Evolutionary conservation across 2,329 filamentous ascomycete genomes (phyloP).

Genomic region (Alternaria tenuissima): DNA sequence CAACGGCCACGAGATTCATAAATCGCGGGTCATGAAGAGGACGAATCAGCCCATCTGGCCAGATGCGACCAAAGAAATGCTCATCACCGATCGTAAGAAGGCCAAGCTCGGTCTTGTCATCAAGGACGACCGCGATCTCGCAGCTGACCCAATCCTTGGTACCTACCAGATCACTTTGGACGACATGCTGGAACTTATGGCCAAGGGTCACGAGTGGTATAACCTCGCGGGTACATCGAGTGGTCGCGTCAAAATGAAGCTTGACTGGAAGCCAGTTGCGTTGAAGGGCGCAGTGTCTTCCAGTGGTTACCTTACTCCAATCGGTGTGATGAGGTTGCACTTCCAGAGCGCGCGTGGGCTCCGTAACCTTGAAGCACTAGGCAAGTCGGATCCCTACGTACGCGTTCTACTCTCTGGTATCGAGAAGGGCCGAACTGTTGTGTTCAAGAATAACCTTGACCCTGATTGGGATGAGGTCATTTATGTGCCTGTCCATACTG

Average conservation of each 20-base stretch:
- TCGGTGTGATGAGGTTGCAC: slow-evolving; percentile 94
- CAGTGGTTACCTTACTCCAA: slow-evolving; percentile 89
- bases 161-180: slow-evolving; percentile 95
- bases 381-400: slow-evolving; percentile 95
- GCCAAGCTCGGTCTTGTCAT: slow-evolving; percentile 90
- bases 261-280: slow-evolving; percentile 95
- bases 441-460: slow-evolving; percentile 93
- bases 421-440: slow-evolving; percentile 90
- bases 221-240: slow-evolving; percentile 81
- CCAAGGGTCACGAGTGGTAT: slow-evolving; percentile 96
- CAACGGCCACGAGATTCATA: slow-evolving; percentile 90
- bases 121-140: slow-evolving; percentile 92
- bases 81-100: slow-evolving; percentile 91
- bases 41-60: slow-evolving; percentile 98
- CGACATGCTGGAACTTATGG: slow-evolving; percentile 89
- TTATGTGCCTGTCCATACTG: slow-evolving; percentile 88
- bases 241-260: slow-evolving; percentile 86
- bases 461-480: slow-evolving; percentile 96
- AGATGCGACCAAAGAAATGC: slow-evolving; percentile 88
- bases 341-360: slow-evolving; percentile 84
- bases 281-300: slow-evolving; percentile 79
- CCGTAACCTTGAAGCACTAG: slow-evolving; percentile 91
- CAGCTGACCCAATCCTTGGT: slow-evolving; percentile 82
- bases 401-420: slow-evolving; percentile 89
- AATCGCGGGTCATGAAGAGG: slow-evolving; percentile 90